A percentile compares a stretch with the other conserved stretches of the same genome.
Conservation (phyloP, 2,329 filamentous ascomycete genomes). For the Endoconidiophora laricicola region DNA sequence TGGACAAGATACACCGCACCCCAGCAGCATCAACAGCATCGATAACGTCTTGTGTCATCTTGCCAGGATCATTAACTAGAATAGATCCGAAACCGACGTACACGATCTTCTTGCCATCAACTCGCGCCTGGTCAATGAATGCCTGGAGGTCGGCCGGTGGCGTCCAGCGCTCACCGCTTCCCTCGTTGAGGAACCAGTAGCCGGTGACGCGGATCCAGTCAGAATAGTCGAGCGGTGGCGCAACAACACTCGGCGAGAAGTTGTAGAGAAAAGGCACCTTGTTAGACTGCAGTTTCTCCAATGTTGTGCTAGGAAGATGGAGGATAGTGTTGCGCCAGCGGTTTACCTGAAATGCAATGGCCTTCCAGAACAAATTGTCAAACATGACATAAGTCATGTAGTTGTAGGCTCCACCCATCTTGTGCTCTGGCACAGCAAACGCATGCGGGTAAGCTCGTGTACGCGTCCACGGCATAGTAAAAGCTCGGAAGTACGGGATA, state of each 20-base stretch:
- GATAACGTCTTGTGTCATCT: conserved; percentile 82
- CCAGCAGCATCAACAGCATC: conserved; percentile 82
- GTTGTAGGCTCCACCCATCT: conserved; percentile 91
- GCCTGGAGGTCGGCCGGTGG: conserved; percentile 59
- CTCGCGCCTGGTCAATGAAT: conserved; percentile 71
- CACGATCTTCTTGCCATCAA: conserved; percentile 76
- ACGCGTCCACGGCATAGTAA: conserved; percentile 97
- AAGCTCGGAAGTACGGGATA: conserved; percentile 92
- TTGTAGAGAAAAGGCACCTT: conserved; percentile 98
- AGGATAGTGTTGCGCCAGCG: conserved; percentile 74
- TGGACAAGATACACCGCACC: conserved; percentile 85
- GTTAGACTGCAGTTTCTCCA: conserved; percentile 88
- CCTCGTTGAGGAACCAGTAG: conserved; percentile 93
- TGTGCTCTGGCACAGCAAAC: conserved; percentile 81
- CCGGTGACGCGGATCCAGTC: conserved; percentile 97
- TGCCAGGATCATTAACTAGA: conserved; percentile 74
- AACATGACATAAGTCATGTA: conserved; percentile 93
- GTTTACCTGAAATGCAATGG: conserved; percentile 81
- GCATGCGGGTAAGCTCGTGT: conserved; percentile 93
- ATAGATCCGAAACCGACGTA: conserved; percentile 97
- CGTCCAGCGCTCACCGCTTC: conserved; percentile 36
- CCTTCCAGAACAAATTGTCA: conserved; percentile 92
- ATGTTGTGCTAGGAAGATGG: conserved; percentile 58
- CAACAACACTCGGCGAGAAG: conserved; percentile 86
- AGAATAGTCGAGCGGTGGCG: conserved; percentile 82